Conservation (phyloP, 345 rosid species). For the Boechera stricta region DNA sequence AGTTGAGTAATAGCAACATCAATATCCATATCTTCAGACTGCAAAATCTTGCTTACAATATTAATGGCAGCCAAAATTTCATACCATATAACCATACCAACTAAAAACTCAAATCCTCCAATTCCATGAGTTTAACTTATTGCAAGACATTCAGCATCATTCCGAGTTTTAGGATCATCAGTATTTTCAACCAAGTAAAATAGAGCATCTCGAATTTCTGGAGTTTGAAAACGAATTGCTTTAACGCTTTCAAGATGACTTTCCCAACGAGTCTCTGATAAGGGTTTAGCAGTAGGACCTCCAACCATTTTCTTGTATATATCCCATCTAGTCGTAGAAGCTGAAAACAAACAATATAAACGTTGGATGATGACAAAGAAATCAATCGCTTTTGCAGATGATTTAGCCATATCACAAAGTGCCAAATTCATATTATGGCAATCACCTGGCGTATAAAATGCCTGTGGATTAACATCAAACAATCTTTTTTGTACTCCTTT, state of each 20-base stretch:
- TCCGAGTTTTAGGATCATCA: neutral
- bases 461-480: too few relatives aligned
- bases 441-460: too few relatives aligned
- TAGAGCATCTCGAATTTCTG: neutral
- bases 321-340: neutral
- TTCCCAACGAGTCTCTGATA: constrained; percentile 5
- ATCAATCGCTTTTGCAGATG: too few relatives aligned
- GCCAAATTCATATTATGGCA: too few relatives aligned
- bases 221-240: neutral
- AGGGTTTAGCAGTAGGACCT: neutral
- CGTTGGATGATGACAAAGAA: too few relatives aligned
- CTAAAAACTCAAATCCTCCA: neutral
- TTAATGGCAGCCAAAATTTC: neutral
- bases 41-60: neutral
- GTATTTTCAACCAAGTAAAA: neutral
- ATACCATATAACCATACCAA: constrained; percentile 13
- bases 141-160: neutral
- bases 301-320: neutral
- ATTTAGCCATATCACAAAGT: too few relatives aligned
- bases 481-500: too few relatives aligned
- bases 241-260: neutral
- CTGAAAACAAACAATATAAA: neutral
- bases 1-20: neutral
- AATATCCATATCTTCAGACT: neutral
- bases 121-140: constrained; percentile 5